Base-by-base conservation (phyloP, 768 basidiomycete genomes). In the Termitomyces sp. region DNA sequence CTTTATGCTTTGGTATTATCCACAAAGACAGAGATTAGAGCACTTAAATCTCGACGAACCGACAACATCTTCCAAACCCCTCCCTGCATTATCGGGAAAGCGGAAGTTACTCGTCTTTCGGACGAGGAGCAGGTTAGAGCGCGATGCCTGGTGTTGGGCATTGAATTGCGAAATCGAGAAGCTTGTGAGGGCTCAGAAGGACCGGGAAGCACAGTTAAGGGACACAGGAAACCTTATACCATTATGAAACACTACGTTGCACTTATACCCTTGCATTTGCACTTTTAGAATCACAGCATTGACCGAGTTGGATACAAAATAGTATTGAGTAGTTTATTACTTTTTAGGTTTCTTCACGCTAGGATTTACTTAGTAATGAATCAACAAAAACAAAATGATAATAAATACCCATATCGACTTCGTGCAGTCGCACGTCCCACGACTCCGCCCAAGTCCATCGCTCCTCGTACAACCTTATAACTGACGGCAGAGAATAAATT, bases 91-190 rank as follows among this genome's bases (percentile, higher is more conserved):
- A 56, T 85, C 79, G 48, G 78, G 76, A 60, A 86, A 85, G 65
- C 75, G 83, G 60, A 86, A 87, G 69, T 64, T 86, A 57, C 65
- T 81, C 16, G 79, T 94, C 1, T 88, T 89, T 64, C 81, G 85
- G 61, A 86, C 89, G 54, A 79, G 94, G 68, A 93, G 85, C 68
- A 86, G 87, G 73, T 76, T 98, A 40, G 96, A 98, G 72, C 78
- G 95, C 32, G 95, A 98, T 71, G 81, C 88, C 32, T 98, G 95
- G 95, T 93, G 93, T 65, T 97, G 91, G 89, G 93, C 92, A 0
- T 73, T 98, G 64, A 94, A 92, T 61, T 83, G 82, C 48, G 93
- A 96, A 74, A 93, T 97, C 61, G 94, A 98, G 73, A 86, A 85
- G 69, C 73, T 89, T 14, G 84, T 84, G 41, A 77, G 91, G 67